Conservation (phyloP, 352 stramenopile genomes). For the Phytophthora pini region DNA sequence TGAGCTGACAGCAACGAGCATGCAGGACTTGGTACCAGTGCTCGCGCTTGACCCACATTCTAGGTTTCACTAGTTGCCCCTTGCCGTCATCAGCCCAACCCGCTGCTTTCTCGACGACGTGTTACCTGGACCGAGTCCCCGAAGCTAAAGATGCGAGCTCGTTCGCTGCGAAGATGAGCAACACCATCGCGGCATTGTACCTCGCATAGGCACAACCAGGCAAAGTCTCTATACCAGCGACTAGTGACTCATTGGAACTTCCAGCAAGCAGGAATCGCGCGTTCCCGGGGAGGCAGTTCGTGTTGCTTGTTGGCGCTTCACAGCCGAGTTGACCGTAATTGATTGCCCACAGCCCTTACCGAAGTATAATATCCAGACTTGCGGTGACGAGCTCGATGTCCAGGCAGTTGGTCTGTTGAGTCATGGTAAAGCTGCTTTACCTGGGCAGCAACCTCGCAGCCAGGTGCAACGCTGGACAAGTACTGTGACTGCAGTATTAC, state of each 20-base stretch:
- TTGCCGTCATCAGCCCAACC: too few species aligned
- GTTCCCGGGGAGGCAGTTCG: too few species aligned
- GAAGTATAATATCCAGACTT: constrained; percentile 8
- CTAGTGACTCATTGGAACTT: background rate
- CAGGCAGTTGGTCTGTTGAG: constrained; percentile 8
- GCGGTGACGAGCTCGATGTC: constrained; percentile 8
- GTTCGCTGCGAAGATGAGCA: constrained; percentile 4
- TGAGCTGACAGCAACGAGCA: background rate
- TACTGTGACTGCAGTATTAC: background rate
- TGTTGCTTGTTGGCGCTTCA: too few species aligned
- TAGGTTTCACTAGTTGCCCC: too few species aligned
- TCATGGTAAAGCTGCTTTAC: background rate
- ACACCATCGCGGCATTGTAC: constrained; percentile 16
- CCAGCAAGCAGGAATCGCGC: too few species aligned
- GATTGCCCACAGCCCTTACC: background rate
- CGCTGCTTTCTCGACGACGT: too few species aligned
- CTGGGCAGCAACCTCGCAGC: background rate
- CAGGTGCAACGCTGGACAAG: constrained; percentile 2
- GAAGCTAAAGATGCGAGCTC: background rate
- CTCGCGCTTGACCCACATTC: too few species aligned
- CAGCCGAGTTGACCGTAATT: too few species aligned
- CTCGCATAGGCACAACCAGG: background rate
- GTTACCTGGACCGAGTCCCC: too few species aligned
- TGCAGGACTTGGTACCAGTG: background rate
- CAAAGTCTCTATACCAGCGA: constrained; percentile 24